phyloP scores from a whole-genome alignment of 768 basidiomycete species.

The Cubamyces lactineus region DNA sequence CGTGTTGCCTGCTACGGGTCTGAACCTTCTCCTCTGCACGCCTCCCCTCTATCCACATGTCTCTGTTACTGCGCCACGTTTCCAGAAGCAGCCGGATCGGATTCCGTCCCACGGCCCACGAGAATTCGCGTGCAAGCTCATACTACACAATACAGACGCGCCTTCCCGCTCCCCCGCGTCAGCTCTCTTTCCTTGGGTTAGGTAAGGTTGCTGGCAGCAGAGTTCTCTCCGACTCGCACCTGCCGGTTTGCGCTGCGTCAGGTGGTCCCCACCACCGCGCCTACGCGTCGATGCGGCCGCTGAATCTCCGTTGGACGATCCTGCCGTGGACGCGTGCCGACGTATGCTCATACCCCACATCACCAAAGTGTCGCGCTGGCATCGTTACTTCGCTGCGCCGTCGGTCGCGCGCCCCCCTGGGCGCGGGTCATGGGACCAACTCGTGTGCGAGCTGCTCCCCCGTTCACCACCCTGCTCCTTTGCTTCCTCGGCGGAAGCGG shows the following conservation, averaged over 20 bases:
- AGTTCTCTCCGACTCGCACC: constrained; percentile 14
- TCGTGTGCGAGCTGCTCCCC: constrained; percentile 7
- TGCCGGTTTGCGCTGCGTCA: constrained; percentile 12
- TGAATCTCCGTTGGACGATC: constrained; percentile 11
- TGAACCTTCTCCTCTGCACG: constrained; percentile 1
- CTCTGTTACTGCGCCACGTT: constrained; percentile 21
- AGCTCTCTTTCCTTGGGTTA: constrained; percentile 4
- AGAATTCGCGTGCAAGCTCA: constrained; percentile 8
- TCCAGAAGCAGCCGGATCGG: constrained; percentile 11
- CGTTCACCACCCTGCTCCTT: not conserved
- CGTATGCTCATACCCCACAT: constrained; percentile 9
- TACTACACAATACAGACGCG: constrained; percentile 1
- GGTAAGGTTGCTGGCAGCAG: constrained; percentile 3
- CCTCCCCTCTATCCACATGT: constrained; percentile 6
- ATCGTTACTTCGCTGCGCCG: constrained; percentile 9
- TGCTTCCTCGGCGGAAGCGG: constrained; percentile 11
- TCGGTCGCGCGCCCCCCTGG: constrained; percentile 6
- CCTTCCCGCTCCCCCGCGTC: constrained; percentile 6
- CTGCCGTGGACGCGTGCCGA: constrained; percentile 10
- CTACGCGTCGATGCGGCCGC: constrained; percentile 5
- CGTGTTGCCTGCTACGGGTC: not conserved
- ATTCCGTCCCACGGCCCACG: constrained; percentile 14
- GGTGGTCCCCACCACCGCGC: not conserved
- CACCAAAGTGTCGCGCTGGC: constrained; percentile 17
- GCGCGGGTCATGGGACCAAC: constrained; percentile 19